A percentile compares a stretch with the other conserved stretches of the same genome.
Evolutionary conservation across 208 protist species (phyloP).

Genomic region (Blechomonas ayalai): DNA sequence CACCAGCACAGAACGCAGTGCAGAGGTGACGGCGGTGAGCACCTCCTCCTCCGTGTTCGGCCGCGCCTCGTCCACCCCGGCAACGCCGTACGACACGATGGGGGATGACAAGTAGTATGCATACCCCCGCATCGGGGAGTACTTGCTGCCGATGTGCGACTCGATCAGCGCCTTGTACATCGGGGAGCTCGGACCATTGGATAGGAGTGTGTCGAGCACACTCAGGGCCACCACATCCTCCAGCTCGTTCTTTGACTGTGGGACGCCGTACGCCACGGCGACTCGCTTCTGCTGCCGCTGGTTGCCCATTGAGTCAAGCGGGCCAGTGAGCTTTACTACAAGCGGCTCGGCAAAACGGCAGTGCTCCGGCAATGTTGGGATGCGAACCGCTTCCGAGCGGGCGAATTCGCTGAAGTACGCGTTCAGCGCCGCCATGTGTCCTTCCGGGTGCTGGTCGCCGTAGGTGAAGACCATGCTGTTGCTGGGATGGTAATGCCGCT

Average conservation of each 20-base stretch:
- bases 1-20: slow-evolving; percentile 39
- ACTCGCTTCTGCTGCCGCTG: slow-evolving; percentile 72
- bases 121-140: slow-evolving; percentile 79
- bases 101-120: slow-evolving; percentile 74
- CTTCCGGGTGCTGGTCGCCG: slow-evolving; percentile 64
- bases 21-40: slow-evolving; percentile 37
- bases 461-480: slow-evolving; percentile 90
- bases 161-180: slow-evolving; percentile 88
- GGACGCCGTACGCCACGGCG: slow-evolving; percentile 68
- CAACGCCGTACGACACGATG: slow-evolving; percentile 84
- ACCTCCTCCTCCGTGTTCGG: slow-evolving; percentile 52
- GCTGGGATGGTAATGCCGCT: slow-evolving; percentile 86
- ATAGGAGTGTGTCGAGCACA: slow-evolving; percentile 80
- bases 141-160: slow-evolving; percentile 81
- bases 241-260: slow-evolving; percentile 42
- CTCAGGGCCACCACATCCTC: slow-evolving; percentile 74
- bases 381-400: slow-evolving; percentile 19
- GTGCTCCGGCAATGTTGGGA: slow-evolving; percentile 48
- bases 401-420: slow-evolving; percentile 57
- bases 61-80: slow-evolving; percentile 73
- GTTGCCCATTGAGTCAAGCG: slow-evolving; percentile 80
- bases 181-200: slow-evolving; percentile 73
- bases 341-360: slow-evolving; percentile 40
- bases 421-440: slow-evolving; percentile 62
- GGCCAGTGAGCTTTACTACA: slow-evolving; percentile 48